A percentile compares a stretch with the other conserved stretches of the same genome.
These are phyloP conservation scores for Cytospora paraplurivora DNA, from an alignment of 2,329 filamentous ascomycete species.

Conservation along the genomic window DNA sequence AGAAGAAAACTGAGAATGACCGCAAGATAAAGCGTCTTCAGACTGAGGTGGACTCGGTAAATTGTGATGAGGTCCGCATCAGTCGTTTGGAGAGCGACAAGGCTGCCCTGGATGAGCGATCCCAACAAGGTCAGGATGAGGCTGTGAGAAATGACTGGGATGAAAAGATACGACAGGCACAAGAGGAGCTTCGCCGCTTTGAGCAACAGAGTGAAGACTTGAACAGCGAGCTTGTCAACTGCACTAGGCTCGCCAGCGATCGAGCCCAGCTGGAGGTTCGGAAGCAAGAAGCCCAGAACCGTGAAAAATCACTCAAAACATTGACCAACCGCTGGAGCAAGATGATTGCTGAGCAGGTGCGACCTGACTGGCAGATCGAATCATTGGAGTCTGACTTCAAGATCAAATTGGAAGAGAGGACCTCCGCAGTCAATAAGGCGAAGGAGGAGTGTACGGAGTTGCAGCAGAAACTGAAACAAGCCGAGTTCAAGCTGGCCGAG, in stretches of 20 bases:
- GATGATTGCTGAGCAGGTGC: slow-evolving; percentile 67
- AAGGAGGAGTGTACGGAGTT: slow-evolving; percentile 71
- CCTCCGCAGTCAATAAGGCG: slow-evolving; percentile 60
- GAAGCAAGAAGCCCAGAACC: slow-evolving; percentile 76
- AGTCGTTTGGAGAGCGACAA: slow-evolving; percentile 75
- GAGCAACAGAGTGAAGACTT: slow-evolving; percentile 74
- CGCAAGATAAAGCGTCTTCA: slow-evolving; percentile 68
- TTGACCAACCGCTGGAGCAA: slow-evolving; percentile 74
- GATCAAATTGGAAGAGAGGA: slow-evolving; percentile 59
- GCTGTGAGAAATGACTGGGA: slow-evolving; percentile 70
- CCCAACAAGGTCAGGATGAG: slow-evolving; percentile 64
- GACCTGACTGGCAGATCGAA: slow-evolving; percentile 66
- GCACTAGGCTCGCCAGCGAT: slow-evolving; percentile 77
- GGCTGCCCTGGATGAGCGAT: slow-evolving; percentile 65
- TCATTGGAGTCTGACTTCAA: slow-evolving; percentile 74
- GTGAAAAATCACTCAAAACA: slow-evolving; percentile 74
- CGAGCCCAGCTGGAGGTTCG: slow-evolving; percentile 81
- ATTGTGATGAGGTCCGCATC: slow-evolving; percentile 83
- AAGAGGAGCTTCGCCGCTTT: slow-evolving; percentile 65
- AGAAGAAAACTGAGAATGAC: slow-evolving; percentile 74
- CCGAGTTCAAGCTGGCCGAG: slow-evolving; percentile 72
- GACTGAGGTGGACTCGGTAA: slow-evolving; percentile 68
- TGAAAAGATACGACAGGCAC: slow-evolving; percentile 65
- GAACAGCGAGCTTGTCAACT: slow-evolving; percentile 79
- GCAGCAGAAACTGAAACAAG: slow-evolving; percentile 72